Base-by-base conservation (phyloP, 2,329 filamentous ascomycete species). In the Sclerotinia borealis region DNA sequence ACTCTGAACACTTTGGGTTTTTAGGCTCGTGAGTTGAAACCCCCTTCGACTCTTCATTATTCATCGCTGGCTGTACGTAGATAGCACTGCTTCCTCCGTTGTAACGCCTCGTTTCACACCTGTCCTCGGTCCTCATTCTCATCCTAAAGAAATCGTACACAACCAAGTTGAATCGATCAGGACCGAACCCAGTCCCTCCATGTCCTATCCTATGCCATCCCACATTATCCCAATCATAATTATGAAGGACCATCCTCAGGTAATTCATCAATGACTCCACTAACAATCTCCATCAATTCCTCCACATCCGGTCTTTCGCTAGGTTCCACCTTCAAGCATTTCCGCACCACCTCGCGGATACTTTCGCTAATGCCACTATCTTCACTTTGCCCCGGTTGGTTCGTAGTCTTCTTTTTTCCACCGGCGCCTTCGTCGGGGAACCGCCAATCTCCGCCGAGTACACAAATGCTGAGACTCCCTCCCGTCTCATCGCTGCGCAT, bases 401-500 rank as follows among this genome's bases (percentile, higher is more conserved):
- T 75, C 61, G 59, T 72, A 61, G 66, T 74, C 71, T 65, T 77
- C 75, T 70, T 75, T 68, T 73, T 72, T 19, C 84, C 84, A 49
- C 81, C 81, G 4, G 84, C 83, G 0, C 88, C 87, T 74, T 97
- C 93, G 70, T 96, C 93, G 0, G 95, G 95, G 76, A 98, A 99
- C 59, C 92, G 84, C 93, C 95, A 99, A 77, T 98, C 93, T 45
- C 93, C 95, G 65, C 92, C 91, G 19, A 96, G 79, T 22, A 98
- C 91, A 75, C 93, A 98, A 69, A 98, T 90, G 70, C 90, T 96
- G 68, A 99, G 79, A 68, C 90, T 95, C 50, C 95, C 95, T 68
- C 95, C 95, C 0, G 95, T 98, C 79, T 99, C 93, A 76, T 99
- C 95, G 68, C 89, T 93, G 66, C 95, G 88, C 75, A 93, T 91